Base-by-base conservation (phyloP, 805 yeast genomes). In the Ascoidea asiatica region DNA sequence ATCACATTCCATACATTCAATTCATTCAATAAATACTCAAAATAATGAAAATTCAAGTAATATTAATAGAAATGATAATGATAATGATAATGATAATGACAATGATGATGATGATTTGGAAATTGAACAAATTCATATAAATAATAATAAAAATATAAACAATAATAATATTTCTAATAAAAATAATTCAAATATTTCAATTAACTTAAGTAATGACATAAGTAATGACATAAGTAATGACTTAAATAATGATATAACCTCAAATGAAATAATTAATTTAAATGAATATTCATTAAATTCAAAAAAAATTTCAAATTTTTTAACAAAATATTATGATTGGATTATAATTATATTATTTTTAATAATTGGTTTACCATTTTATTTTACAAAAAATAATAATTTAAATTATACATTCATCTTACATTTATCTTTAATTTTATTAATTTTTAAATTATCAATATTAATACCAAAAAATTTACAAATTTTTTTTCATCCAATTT, bases 401-500 rank as follows among this genome's bases (percentile, higher is more conserved):
- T 57, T 75, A 17, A 73, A 74, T 47, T 72, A 77, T 43, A 71
- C 75, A 47, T 62, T 82, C 57, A 77, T 79, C 7, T 71, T 78
- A 46, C 88, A 84, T 44, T 58, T 81, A 43, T 70, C 78, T 19
- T 62, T 79, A 35, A 75, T 83, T 1, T 72, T 82, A 3, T 50
- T 77, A 37, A 62, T 77, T 19, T 83, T 79, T 57, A 68, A 72
- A 47, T 50, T 65, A 8, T 74, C 69, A 19, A 64, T 73, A 19
- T 69, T 63, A 51, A 47, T 60, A 11, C 79, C 77, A 53, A 74
- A 63, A 20, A 65, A 53, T 47, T 72, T 53, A 61, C 70, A 67
- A 55, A 69, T 61, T 56, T 71, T 65, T 42, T 66, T 82, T 15
- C 92, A 84, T 55, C 94, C 95, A 0, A 81, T 84, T 33, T 62